Evolutionary conservation across 1,284 basidiomycete genomes (phyloP).

Genomic region (Coriolopsis trogii): DNA sequence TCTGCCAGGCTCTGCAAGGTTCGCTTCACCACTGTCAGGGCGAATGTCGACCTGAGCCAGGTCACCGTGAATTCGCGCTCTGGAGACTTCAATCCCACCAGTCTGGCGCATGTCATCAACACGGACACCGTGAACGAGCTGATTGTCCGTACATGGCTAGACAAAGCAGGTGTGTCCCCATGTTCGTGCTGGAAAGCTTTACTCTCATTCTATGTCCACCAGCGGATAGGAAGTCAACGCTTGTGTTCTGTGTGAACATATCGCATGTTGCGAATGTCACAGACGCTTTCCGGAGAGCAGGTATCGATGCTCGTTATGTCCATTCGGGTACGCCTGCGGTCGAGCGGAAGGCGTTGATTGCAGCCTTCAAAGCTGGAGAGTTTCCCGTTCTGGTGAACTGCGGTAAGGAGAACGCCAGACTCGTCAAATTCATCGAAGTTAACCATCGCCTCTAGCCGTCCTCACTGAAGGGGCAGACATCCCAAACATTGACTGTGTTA

Average conservation of each 20-base stretch:
- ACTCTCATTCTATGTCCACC: neutral
- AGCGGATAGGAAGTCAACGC: conserved; percentile 78
- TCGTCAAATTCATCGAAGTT: too few relatives aligned
- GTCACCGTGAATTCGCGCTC: conserved; percentile 67
- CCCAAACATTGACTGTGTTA: conserved; percentile 89
- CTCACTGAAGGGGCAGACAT: conserved; percentile 93
- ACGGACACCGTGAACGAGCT: conserved; percentile 76
- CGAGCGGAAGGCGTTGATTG: conserved; percentile 70
- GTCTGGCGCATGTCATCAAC: conserved; percentile 81
- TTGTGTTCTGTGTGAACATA: conserved; percentile 91
- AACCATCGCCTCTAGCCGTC: conserved; percentile 56
- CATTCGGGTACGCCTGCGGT: conserved; percentile 69
- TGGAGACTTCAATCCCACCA: conserved; percentile 81
- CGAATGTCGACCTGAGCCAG: conserved; percentile 68
- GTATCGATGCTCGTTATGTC: conserved; percentile 87
- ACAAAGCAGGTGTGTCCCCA: conserved; percentile 70
- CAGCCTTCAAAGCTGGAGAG: conserved; percentile 68
- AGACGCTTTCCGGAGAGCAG: conserved; percentile 70
- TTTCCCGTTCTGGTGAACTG: conserved; percentile 95
- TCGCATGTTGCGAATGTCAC: conserved; percentile 84
- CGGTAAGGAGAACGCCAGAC: too few relatives aligned
- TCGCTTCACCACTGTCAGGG: conserved; percentile 80
- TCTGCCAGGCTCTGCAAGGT: conserved; percentile 80
- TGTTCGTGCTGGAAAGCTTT: conserved; percentile 1
- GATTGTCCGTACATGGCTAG: conserved; percentile 81